Conservation (phyloP, 768 basidiomycete genomes). For the Pleurotus platypus region DNA sequence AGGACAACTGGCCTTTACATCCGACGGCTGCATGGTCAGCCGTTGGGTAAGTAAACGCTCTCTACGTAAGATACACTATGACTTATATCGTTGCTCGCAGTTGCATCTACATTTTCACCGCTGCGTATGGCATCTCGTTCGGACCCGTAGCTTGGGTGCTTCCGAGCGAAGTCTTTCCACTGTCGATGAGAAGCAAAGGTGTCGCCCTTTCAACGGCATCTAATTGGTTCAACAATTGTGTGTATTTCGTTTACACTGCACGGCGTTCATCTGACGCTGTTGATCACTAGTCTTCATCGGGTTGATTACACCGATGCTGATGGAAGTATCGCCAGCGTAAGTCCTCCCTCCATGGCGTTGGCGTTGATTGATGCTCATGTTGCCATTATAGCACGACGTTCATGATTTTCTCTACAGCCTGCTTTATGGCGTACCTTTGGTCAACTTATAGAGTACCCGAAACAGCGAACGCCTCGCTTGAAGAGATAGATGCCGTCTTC, state of each 20-base stretch:
- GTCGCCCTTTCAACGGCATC: constrained; percentile 81
- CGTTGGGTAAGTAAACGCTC: constrained; percentile 45
- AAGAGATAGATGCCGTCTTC: constrained; percentile 74
- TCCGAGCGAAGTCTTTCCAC: constrained; percentile 79
- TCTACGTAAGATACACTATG: neutral
- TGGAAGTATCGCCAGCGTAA: constrained; percentile 57
- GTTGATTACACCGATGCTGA: constrained; percentile 62
- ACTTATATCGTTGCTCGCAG: constrained; percentile 23
- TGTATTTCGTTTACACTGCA: constrained; percentile 12
- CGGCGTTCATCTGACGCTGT: neutral
- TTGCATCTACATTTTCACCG: constrained; percentile 71
- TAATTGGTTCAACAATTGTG: constrained; percentile 86
- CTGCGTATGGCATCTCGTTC: constrained; percentile 72
- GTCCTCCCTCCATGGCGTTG: constrained; percentile 20
- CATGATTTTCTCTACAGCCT: constrained; percentile 59
- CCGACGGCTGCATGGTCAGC: constrained; percentile 60
- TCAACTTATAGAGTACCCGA: constrained; percentile 67
- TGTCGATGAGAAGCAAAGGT: constrained; percentile 76
- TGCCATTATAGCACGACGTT: constrained; percentile 55
- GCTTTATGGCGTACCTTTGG: constrained; percentile 69
- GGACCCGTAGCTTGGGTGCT: constrained; percentile 85
- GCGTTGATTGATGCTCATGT: neutral
- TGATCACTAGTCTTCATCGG: constrained; percentile 63
- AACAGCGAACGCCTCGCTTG: constrained; percentile 72
- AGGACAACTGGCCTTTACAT: constrained; percentile 57